phyloP scores from a whole-genome alignment of 129 eudicot genomes.

The Chrysanthemum makinoi region DNA sequence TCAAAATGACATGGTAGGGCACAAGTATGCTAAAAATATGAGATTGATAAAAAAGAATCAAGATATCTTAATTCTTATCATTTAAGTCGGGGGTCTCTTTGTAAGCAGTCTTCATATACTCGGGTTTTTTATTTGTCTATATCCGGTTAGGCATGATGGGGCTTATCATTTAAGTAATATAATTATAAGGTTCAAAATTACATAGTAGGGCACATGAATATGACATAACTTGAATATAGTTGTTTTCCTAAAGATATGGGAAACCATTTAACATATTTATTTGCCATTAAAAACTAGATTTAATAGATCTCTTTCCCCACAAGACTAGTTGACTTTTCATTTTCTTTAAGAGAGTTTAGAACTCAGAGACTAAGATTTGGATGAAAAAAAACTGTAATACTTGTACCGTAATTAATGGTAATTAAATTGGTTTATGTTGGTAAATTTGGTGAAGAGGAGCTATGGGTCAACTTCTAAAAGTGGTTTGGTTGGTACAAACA shows the following conservation, averaged over 20 bases:
- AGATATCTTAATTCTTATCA: no score
- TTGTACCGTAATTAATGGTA: background rate
- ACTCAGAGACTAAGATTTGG: background rate
- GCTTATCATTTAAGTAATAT: no score
- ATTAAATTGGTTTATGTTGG: background rate
- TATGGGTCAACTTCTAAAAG: conserved; percentile 19
- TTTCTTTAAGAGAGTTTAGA: background rate
- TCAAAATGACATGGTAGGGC: no score
- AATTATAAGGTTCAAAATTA: background rate
- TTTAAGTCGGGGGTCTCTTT: no score
- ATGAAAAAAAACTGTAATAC: background rate
- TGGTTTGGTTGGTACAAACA: conserved; percentile 33
- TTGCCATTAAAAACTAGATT: background rate
- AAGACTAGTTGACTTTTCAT: conserved; percentile 10
- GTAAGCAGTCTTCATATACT: no score
- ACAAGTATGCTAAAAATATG: no score
- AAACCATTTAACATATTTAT: background rate
- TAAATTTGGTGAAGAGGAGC: background rate
- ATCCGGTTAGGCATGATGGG: no score
- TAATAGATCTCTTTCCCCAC: conserved; percentile 10
- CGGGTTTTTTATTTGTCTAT: no score
- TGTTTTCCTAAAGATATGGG: conserved; percentile 8
- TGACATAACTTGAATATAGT: background rate
- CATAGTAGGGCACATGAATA: conserved; percentile 10
- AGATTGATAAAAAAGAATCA: no score